Evolutionary conservation across 2,329 filamentous ascomycete genomes (phyloP), one percentile per base, ranked within the genome.

Genomic region (Aphanocladium album): DNA sequence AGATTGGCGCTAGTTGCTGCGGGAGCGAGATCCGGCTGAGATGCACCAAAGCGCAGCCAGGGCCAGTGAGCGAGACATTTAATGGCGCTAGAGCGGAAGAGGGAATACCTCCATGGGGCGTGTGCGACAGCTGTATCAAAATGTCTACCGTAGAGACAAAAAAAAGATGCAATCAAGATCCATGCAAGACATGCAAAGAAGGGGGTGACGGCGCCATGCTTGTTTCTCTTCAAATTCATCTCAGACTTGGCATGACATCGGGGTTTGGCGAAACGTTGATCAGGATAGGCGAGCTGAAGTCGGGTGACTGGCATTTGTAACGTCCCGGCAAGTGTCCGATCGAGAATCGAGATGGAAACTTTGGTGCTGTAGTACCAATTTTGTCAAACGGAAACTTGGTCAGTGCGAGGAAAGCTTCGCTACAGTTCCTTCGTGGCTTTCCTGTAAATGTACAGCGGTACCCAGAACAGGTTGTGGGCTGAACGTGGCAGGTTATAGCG

Each of bases 1-100:
- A 45, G 27, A 56, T 56, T 35, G 41, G 27, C 53, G 27, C 41
- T 46, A 35, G 54, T 11, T 49, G 45, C 33, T 27, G 45, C 54
- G 54, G 54, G 30, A 57, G 54, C 45, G 54, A 57, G 54, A 57
- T 57, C 54, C 54, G 54, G 54, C 9, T 23, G n/a, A 57, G 54
- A 57, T 57, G 43, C 30, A 27, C 54, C 54, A 37, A 49, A 49
- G 45, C 54, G 47, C 45, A 7, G 25, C 27, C 35, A 30, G n/a
- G n/a, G 49, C 16, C 30, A 33, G 47, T n/a, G 19, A 51, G 47
- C 27, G 16, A 46, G 33, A 46, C 21, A 19, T 6, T 5, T 9
- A 27, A 25, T 27, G 53, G n/a, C 53, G 53, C 53, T 55, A 55
- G 39, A 7, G n/a, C 39, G 16, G 53, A 55, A 30, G 21, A 49